Evolutionary conservation across 192 early-diverging fungal genomes (phyloP).

Genomic region (Coemansia sp.): DNA sequence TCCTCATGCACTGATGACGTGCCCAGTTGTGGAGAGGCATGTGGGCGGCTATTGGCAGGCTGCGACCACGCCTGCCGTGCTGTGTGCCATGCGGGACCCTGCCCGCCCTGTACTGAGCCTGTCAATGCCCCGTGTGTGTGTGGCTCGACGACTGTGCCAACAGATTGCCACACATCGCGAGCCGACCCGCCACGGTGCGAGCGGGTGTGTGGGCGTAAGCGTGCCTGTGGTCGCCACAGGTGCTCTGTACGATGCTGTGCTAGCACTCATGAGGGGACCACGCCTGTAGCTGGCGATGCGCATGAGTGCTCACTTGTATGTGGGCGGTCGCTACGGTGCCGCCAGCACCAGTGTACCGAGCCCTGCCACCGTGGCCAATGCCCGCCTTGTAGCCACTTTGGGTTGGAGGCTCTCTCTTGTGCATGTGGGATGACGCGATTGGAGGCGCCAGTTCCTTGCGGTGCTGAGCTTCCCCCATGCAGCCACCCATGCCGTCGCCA

Average conservation of each 20-base stretch:
- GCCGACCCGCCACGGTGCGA: slow-evolving; percentile 58
- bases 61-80: slow-evolving; percentile 64
- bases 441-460: slow-evolving; percentile 85
- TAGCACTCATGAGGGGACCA: slow-evolving; percentile 22
- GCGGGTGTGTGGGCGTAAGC: slow-evolving; percentile 59
- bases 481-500: slow-evolving; percentile 67
- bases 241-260: slow-evolving; percentile 69
- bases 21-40: slow-evolving; percentile 39
- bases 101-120: slow-evolving; percentile 57
- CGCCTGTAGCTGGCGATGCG: slow-evolving; percentile 18
- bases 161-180: slow-evolving; percentile 39
- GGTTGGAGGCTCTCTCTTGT: slow-evolving; percentile 82
- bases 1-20: slow-evolving; percentile 42
- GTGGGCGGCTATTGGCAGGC: slow-evolving; percentile 18
- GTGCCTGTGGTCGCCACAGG: slow-evolving; percentile 71
- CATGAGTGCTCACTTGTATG: slow-evolving; percentile 73
- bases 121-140: slow-evolving; percentile 66
- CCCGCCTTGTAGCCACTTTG: slow-evolving; percentile 70
- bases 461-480: slow-evolving; percentile 72
- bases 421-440: slow-evolving; percentile 79
- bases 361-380: slow-evolving; percentile 80
- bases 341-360: slow-evolving; percentile 70
- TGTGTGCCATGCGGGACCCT: slow-evolving; percentile 63
- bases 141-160: slow-evolving; percentile 40
- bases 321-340: slow-evolving; percentile 75